These are phyloP conservation scores for Leccinum ochraceum DNA, from an alignment of 768 basidiomycete genomes.

Conservation along the genomic window DNA sequence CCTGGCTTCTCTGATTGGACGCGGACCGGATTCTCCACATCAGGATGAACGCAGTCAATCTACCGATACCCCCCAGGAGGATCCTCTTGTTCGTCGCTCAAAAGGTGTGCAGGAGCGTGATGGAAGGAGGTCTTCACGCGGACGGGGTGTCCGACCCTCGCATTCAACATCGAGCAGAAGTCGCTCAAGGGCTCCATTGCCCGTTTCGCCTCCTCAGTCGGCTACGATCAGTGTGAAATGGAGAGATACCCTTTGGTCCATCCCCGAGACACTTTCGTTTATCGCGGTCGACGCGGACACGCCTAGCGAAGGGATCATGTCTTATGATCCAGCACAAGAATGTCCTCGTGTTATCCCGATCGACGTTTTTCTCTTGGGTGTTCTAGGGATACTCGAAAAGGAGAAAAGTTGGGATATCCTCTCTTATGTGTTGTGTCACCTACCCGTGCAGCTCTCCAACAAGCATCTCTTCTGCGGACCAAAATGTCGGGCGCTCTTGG, in stretches of 20 bases:
- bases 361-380: slow-evolving; percentile 65
- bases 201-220: slow-evolving; percentile 27
- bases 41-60: slow-evolving; percentile 29
- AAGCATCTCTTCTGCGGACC: slow-evolving; percentile 97
- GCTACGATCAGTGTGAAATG: slow-evolving; percentile 34
- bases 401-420: slow-evolving; percentile 92
- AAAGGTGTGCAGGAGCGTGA: slow-evolving; percentile 53
- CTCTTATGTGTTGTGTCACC: slow-evolving; percentile 87
- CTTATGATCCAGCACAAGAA: slow-evolving; percentile 57
- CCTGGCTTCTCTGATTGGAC: slow-evolving; percentile 66
- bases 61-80: slow-evolving; percentile 30
- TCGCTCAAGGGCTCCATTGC: slow-evolving; percentile 54
- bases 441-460: slow-evolving; percentile 90
- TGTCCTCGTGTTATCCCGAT: slow-evolving; percentile 60
- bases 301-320: slow-evolving; percentile 66
- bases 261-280: slow-evolving; percentile 69
- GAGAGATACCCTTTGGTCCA: slow-evolving; percentile 58
- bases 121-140: slow-evolving; percentile 52
- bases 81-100: slow-evolving; percentile 42
- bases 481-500: slow-evolving; percentile 62
- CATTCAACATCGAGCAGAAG: slow-evolving; percentile 57
- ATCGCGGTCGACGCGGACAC: slow-evolving; percentile 53
- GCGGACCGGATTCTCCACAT: slow-evolving; percentile 36
- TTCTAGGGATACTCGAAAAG: slow-evolving; percentile 66
- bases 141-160: slow-evolving; percentile 46